Evolutionary conservation across 176 grass and related monocot species (phyloP).

Genomic region (Cenchrus americanus): DNA sequence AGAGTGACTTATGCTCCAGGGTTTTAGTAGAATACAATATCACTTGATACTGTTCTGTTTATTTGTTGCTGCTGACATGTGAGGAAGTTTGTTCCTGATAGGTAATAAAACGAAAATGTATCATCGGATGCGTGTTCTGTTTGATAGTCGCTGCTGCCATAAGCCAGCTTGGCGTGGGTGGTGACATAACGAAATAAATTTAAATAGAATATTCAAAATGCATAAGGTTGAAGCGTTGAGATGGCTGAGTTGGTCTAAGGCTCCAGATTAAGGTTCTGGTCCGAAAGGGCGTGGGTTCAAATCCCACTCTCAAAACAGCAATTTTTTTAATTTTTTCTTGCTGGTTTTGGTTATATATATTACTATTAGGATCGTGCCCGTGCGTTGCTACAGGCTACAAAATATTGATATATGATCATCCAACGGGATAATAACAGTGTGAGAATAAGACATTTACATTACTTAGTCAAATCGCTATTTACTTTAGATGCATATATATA

Average conservation of each 20-base stretch:
- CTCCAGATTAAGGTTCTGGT: slow-evolving; percentile 75
- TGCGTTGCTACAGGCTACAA: too few relatives aligned
- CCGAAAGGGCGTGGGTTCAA: slow-evolving; percentile 84
- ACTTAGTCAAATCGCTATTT: too few relatives aligned
- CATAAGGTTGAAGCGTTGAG: slow-evolving; percentile 14
- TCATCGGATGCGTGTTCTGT: neutral
- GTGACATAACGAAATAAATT: too few relatives aligned
- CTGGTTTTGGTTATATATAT: neutral
- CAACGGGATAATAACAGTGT: too few relatives aligned
- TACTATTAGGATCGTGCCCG: too few relatives aligned
- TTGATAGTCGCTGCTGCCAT: neutral
- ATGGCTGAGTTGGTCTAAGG: slow-evolving; percentile 94
- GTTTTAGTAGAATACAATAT: neutral
- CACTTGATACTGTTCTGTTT: neutral
- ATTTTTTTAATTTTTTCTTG: neutral
- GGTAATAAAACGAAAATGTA: neutral
- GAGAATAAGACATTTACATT: too few relatives aligned
- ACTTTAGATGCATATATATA: too few relatives aligned
- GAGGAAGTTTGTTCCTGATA: neutral
- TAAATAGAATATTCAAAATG: too few relatives aligned
- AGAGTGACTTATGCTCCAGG: too few relatives aligned
- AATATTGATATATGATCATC: too few relatives aligned
- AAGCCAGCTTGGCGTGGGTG: too few relatives aligned
- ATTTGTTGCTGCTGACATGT: neutral
- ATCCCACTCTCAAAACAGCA: slow-evolving; percentile 77